These are phyloP conservation scores for Sequoiadendron giganteum DNA, from an alignment of 75 land plant genomes.

Conservation along the genomic window DNA sequence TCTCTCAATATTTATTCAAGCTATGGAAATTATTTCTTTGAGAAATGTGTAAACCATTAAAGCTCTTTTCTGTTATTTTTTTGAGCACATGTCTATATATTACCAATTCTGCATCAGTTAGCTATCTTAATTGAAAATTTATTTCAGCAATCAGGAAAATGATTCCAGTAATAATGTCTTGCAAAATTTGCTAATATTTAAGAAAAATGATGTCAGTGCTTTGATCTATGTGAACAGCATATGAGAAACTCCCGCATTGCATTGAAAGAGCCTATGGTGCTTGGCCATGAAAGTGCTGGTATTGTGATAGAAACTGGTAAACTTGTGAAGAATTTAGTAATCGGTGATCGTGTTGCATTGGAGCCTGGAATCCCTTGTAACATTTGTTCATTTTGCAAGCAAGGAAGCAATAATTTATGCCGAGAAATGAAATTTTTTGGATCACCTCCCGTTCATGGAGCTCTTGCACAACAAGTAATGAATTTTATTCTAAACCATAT, in stretches of 20 bases:
- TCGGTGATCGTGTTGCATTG: slow-evolving; percentile 43
- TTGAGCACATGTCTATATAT: background rate
- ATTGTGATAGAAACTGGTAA: slow-evolving; percentile 32
- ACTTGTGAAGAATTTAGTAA: slow-evolving; percentile 24
- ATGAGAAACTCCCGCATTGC: slow-evolving; percentile 25
- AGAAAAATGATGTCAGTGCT: slow-evolving; percentile 1
- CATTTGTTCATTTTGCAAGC: slow-evolving; percentile 60
- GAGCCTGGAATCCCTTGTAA: slow-evolving; percentile 43
- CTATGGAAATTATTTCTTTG: background rate
- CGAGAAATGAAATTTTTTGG: slow-evolving; percentile 37
- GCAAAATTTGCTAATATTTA: background rate
- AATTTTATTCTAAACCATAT: background rate
- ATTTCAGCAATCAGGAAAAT: background rate
- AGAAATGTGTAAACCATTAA: background rate
- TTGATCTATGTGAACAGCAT: slow-evolving; percentile 17
- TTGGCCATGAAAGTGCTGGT: slow-evolving; percentile 46
- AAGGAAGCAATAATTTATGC: slow-evolving; percentile 39
- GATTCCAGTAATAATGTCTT: background rate
- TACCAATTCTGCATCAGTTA: background rate
- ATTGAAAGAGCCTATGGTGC: slow-evolving; percentile 49
- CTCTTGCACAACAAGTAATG: slow-evolving; percentile 36
- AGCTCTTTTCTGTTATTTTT: background rate
- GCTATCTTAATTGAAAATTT: background rate
- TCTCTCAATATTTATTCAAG: background rate
- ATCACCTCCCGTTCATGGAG: slow-evolving; percentile 46